phyloP scores from a whole-genome alignment of 176 grass and related monocot genomes.

The Saccharum spontaneum region DNA sequence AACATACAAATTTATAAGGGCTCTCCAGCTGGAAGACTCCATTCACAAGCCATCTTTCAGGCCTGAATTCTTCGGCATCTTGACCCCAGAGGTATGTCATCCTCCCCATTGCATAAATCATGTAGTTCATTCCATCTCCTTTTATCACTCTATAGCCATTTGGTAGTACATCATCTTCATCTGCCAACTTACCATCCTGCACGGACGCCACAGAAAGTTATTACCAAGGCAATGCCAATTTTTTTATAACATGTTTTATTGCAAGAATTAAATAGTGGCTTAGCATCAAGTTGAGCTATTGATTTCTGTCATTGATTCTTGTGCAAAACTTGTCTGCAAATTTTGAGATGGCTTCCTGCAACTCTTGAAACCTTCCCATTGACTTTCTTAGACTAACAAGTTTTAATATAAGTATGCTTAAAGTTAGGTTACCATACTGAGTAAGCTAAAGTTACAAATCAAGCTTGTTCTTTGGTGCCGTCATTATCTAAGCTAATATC shows the following conservation, averaged over 20 bases:
- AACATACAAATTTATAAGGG: conserved; percentile 61
- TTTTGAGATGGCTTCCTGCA: too few relatives aligned
- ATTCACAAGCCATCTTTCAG: conserved; percentile 61
- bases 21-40: conserved; percentile 54
- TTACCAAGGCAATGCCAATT: not conserved
- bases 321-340: too few relatives aligned
- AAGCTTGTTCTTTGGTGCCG: too few relatives aligned
- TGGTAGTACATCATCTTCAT: conserved; percentile 50
- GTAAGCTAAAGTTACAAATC: not conserved
- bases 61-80: conserved; percentile 49
- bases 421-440: not conserved
- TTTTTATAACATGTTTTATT: not conserved
- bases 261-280: not conserved
- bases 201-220: not conserved
- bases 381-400: not conserved
- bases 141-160: conserved; percentile 48
- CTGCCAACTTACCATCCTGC: conserved; percentile 62
- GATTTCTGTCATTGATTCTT: too few relatives aligned
- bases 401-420: not conserved
- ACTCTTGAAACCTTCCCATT: too few relatives aligned
- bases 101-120: conserved; percentile 66
- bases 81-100: conserved; percentile 68
- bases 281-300: too few relatives aligned
- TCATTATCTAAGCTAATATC: not conserved
- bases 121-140: conserved; percentile 48